A percentile compares a stretch with the other conserved stretches of the same genome.
Conservation (phyloP, 768 basidiomycete genomes). For the Rossbeevera mucosa region DNA sequence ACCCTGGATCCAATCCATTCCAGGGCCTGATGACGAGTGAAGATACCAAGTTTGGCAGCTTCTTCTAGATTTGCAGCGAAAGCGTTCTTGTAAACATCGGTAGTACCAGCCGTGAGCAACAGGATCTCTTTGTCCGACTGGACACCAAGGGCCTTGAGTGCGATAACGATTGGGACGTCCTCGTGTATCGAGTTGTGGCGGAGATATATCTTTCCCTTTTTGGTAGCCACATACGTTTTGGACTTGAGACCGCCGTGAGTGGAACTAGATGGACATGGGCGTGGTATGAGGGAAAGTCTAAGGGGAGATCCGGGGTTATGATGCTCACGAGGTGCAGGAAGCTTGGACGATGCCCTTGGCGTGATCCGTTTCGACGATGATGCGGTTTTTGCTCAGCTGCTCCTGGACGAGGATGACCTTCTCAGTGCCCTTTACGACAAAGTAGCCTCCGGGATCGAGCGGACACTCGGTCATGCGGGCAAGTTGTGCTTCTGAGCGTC, state of each 20-base stretch:
- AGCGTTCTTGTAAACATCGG: conserved; percentile 78
- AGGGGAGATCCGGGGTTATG: not conserved
- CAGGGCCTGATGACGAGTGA: conserved; percentile 89
- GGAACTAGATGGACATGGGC: conserved; percentile 42
- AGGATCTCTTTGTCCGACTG: conserved; percentile 98
- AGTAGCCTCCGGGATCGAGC: conserved; percentile 98
- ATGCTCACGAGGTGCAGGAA: conserved; percentile 88
- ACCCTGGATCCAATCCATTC: conserved; percentile 94
- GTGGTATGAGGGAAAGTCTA: conserved; percentile 5
- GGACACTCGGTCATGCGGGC: conserved; percentile 98
- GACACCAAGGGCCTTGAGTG: conserved; percentile 92
- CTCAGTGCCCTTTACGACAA: conserved; percentile 98
- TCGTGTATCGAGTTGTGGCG: conserved; percentile 97
- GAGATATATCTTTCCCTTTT: conserved; percentile 91
- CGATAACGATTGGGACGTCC: conserved; percentile 93
- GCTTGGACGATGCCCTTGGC: conserved; percentile 90
- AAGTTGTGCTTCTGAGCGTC: conserved; percentile 69
- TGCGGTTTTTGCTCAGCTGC: conserved; percentile 97
- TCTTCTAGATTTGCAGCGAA: conserved; percentile 95
- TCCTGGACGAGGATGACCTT: conserved; percentile 99
- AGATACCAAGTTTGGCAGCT: conserved; percentile 84
- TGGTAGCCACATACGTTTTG: conserved; percentile 95
- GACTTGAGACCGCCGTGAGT: conserved; percentile 87
- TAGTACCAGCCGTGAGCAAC: conserved; percentile 86
- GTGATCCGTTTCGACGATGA: conserved; percentile 93